Evolutionary conservation across 2,329 filamentous ascomycete genomes (phyloP).

Genomic region (Talaromyces sp.): DNA sequence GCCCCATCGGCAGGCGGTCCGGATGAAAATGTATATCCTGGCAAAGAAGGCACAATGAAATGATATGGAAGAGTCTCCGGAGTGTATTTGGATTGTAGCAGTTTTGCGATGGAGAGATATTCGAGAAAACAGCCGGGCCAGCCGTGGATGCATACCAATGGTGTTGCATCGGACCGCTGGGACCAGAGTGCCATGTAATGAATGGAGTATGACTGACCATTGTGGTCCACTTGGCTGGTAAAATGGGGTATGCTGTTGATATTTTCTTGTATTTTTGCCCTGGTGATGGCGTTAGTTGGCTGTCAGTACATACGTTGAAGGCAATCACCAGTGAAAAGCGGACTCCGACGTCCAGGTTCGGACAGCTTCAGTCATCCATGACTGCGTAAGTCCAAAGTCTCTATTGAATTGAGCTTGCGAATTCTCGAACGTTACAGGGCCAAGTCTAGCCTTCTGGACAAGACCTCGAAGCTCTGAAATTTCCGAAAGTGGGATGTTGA

Average conservation of each 20-base stretch:
- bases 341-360: constrained; percentile 31
- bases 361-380: constrained; percentile 36
- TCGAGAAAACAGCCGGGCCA: constrained; percentile 54
- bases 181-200: constrained; percentile 58
- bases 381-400: constrained; percentile 50
- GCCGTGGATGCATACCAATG: constrained; percentile 52
- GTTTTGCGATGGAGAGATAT: constrained; percentile 50
- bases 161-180: constrained; percentile 46
- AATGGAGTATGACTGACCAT: constrained; percentile 32
- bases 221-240: constrained; percentile 28
- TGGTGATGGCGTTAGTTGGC: constrained; percentile 20
- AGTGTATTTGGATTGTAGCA: constrained; percentile 48
- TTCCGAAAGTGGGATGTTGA: background rate
- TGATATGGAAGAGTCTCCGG: constrained; percentile 54
- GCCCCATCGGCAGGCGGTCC: constrained; percentile 41
- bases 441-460: constrained; percentile 48
- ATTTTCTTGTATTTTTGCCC: constrained; percentile 35
- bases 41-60: constrained; percentile 54
- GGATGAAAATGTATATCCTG: constrained; percentile 50
- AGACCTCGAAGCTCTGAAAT: constrained; percentile 32
- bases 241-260: constrained; percentile 54
- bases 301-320: constrained; percentile 44
- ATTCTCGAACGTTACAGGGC: constrained; percentile 50
- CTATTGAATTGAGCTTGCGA: constrained; percentile 40
- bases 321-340: constrained; percentile 3